These are phyloP conservation scores for Rhodotorula sphaerocarpa DNA, from an alignment of 768 basidiomycete species.

Conservation along the genomic window DNA sequence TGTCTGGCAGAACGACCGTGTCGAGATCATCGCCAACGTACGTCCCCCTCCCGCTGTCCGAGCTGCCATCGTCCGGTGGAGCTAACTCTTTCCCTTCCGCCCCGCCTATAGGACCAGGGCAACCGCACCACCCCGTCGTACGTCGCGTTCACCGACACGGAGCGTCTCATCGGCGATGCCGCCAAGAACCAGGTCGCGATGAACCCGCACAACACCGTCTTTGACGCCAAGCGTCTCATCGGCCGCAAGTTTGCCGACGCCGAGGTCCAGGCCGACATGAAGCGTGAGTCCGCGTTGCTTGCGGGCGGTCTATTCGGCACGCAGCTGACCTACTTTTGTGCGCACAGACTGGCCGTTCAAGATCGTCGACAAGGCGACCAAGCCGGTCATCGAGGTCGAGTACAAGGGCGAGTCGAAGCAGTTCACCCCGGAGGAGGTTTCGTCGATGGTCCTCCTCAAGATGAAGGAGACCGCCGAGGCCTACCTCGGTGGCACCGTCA, in stretches of 20 bases:
- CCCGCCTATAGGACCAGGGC: conserved; percentile 42
- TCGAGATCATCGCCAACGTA: conserved; percentile 46
- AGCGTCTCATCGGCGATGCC: conserved; percentile 97
- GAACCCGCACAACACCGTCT: conserved; percentile 95
- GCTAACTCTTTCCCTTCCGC: neutral
- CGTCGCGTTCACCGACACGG: conserved; percentile 51
- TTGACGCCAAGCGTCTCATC: conserved; percentile 96
- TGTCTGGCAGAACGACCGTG: conserved; percentile 47
- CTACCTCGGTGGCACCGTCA: conserved; percentile 58
- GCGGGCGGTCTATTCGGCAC: neutral
- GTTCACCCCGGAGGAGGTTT: conserved; percentile 59
- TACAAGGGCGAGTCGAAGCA: conserved; percentile 55
- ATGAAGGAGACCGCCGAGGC: conserved; percentile 67
- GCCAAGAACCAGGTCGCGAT: conserved; percentile 98
- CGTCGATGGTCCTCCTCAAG: conserved; percentile 58
- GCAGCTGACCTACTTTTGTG: neutral
- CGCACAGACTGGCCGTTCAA: conserved; percentile 44
- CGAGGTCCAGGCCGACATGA: conserved; percentile 50
- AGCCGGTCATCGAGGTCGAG: conserved; percentile 52
- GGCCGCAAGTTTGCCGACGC: conserved; percentile 72
- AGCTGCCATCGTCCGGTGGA: neutral
- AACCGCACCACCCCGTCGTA: conserved; percentile 50
- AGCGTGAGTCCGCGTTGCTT: conserved; percentile 42
- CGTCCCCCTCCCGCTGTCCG: neutral
- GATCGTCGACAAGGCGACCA: conserved; percentile 47